phyloP scores from a whole-genome alignment of 768 basidiomycete genomes.

The Termitomyces sp. region DNA sequence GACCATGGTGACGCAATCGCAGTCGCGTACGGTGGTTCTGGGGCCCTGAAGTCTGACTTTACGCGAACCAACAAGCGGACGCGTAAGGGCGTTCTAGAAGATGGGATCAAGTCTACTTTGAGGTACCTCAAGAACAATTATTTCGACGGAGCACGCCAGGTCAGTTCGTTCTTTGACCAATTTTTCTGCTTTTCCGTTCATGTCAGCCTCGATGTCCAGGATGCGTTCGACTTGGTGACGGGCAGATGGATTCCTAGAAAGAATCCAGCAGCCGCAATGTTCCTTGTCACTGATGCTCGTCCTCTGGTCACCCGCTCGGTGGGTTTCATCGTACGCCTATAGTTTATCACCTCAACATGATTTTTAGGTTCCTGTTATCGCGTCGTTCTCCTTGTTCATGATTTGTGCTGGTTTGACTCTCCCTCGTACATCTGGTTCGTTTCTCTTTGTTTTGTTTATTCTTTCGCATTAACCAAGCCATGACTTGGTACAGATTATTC shows the following conservation, averaged over 20 bases:
- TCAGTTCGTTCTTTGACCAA: conserved; percentile 41
- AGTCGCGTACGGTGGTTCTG: conserved; percentile 90
- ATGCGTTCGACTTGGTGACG: conserved; percentile 92
- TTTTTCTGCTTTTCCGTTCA: not conserved
- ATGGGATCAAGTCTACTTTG: conserved; percentile 78
- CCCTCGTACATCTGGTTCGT: conserved; percentile 82
- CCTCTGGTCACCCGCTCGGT: conserved; percentile 86
- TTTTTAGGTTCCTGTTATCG: conserved; percentile 75
- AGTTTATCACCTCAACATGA: conserved; percentile 3
- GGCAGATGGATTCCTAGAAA: conserved; percentile 87
- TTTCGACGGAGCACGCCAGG: conserved; percentile 92
- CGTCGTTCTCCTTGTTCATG: conserved; percentile 84
- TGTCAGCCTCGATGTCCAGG: conserved; percentile 40
- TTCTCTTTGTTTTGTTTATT: not conserved
- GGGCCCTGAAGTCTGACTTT: conserved; percentile 94
- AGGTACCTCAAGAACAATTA: conserved; percentile 96
- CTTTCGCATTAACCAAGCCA: not conserved
- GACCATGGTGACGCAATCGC: conserved; percentile 93
- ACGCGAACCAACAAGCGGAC: conserved; percentile 92
- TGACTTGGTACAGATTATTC: conserved; percentile 63
- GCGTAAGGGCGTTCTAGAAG: conserved; percentile 72
- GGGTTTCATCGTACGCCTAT: conserved; percentile 24
- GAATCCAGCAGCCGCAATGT: conserved; percentile 64
- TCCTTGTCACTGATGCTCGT: conserved; percentile 72
- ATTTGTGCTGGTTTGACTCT: conserved; percentile 82